Percentiles rank a stretch among this genome's conserved stretches.
Evolutionary conservation across 306 rosid genomes (phyloP).

Genomic region (Prunus armeniaca): DNA sequence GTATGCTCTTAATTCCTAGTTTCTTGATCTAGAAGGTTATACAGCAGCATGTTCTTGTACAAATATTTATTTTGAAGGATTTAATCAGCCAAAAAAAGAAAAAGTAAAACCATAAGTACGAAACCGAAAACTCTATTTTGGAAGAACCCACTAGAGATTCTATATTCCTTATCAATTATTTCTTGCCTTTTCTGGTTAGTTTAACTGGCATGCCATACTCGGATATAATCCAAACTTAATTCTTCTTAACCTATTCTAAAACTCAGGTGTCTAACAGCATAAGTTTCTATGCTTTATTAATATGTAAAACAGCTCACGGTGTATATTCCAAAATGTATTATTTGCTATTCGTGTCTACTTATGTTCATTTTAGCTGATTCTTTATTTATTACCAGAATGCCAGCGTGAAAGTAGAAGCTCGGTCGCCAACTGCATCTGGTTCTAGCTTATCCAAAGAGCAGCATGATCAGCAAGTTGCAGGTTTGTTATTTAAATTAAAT

Average conservation of each 20-base stretch:
- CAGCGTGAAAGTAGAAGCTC: slow-evolving; percentile 42
- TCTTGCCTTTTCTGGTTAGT: not conserved
- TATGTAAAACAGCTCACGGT: not conserved
- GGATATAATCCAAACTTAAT: no score
- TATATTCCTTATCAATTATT: slow-evolving; percentile 2
- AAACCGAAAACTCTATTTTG: not conserved
- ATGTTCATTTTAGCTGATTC: not conserved
- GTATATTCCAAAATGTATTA: not conserved
- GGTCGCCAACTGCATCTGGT: slow-evolving; percentile 57
- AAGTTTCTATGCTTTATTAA: not conserved
- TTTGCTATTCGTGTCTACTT: not conserved
- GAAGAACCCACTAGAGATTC: not conserved
- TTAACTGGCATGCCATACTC: slow-evolving; percentile 13
- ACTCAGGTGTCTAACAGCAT: not conserved
- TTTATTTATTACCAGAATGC: slow-evolving; percentile 39
- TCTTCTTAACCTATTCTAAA: not conserved
- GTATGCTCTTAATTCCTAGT: not conserved
- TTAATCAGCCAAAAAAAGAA: not conserved
- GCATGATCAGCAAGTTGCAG: slow-evolving; percentile 42
- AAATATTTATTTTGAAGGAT: not conserved
- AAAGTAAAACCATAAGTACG: not conserved
- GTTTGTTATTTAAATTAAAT: slow-evolving; percentile 35
- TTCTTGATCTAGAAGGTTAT: not conserved
- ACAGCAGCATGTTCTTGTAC: not conserved
- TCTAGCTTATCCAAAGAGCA: slow-evolving; percentile 66